These are phyloP conservation scores for Chrysoporthe cubensis DNA, from an alignment of 2,329 filamentous ascomycete species.

Conservation along the genomic window DNA sequence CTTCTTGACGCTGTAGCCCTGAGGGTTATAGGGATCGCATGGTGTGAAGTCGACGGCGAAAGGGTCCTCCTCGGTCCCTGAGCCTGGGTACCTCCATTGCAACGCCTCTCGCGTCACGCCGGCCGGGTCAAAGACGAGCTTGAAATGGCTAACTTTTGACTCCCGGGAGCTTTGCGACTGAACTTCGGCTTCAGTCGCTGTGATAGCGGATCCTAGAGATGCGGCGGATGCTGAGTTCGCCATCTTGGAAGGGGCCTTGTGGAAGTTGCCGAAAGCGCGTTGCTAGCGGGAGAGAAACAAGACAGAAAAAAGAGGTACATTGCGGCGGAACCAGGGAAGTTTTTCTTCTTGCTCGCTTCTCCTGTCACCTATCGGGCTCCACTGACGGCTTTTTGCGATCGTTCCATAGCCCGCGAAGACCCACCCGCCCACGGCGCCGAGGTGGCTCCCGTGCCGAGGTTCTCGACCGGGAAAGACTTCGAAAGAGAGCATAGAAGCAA, in stretches of 20 bases:
- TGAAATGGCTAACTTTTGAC: constrained; percentile 48
- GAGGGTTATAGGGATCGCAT: constrained; percentile 69
- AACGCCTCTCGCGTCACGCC: constrained; percentile 61
- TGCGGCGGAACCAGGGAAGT: not conserved
- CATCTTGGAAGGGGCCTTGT: constrained; percentile 18
- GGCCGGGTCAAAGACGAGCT: constrained; percentile 60
- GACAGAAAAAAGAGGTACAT: not conserved
- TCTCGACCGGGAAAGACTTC: not conserved
- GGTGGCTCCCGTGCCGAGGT: constrained; percentile 25
- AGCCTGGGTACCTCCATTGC: constrained; percentile 58
- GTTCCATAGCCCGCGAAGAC: not conserved
- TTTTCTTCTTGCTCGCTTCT: not conserved
- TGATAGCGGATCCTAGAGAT: constrained; percentile 36
- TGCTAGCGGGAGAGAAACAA: not conserved
- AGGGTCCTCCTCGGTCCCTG: constrained; percentile 69
- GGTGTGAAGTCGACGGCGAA: constrained; percentile 71
- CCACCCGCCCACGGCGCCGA: constrained; percentile 6
- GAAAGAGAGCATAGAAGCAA: not conserved
- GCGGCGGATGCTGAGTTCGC: constrained; percentile 21
- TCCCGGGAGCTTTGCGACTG: constrained; percentile 43
- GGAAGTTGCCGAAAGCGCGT: constrained; percentile 12
- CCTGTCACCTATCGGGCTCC: constrained; percentile 7
- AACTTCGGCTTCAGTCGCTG: constrained; percentile 44
- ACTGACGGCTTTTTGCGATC: constrained; percentile 8
- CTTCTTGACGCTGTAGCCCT: constrained; percentile 56